Percentiles rank a stretch among this genome's conserved stretches.
Evolutionary conservation across 768 basidiomycete genomes (phyloP).

Genomic region (Naganishia vaughanmartiniae): DNA sequence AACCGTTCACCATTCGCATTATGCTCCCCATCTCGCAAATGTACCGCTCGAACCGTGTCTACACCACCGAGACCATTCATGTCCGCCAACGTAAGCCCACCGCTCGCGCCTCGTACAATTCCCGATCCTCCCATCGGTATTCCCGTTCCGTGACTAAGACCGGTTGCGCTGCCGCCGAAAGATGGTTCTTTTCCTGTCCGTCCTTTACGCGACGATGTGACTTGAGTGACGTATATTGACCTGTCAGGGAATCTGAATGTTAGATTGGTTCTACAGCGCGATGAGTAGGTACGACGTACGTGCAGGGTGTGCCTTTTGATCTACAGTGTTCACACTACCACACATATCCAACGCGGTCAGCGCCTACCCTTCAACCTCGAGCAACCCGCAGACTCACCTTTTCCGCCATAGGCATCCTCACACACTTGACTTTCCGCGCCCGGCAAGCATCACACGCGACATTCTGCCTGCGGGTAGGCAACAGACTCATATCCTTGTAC

Average conservation of each 20-base stretch:
- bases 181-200: slow-evolving; percentile 1
- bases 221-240: slow-evolving; percentile 40
- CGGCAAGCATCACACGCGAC: slow-evolving; percentile 34
- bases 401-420: slow-evolving; percentile 74
- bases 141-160: slow-evolving; percentile 12
- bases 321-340: slow-evolving; percentile 67
- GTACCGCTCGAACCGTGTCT: neutral
- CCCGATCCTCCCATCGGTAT: neutral
- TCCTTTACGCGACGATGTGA: slow-evolving; percentile 40
- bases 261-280: slow-evolving; percentile 36
- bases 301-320: slow-evolving; percentile 87
- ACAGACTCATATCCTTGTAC: slow-evolving; percentile 14
- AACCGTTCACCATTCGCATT: neutral
- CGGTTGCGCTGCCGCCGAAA: slow-evolving; percentile 1
- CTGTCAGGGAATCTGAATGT: slow-evolving; percentile 52
- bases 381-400: slow-evolving; percentile 40
- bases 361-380: neutral
- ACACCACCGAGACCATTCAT: neutral
- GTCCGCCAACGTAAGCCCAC: slow-evolving; percentile 7
- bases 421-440: slow-evolving; percentile 80
- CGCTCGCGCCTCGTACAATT: slow-evolving; percentile 64
- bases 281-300: slow-evolving; percentile 59
- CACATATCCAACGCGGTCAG: neutral
- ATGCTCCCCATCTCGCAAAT: neutral
- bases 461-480: slow-evolving; percentile 31